Conservation (phyloP, 2,329 filamentous ascomycete genomes). For the Cladosporium sp. region DNA sequence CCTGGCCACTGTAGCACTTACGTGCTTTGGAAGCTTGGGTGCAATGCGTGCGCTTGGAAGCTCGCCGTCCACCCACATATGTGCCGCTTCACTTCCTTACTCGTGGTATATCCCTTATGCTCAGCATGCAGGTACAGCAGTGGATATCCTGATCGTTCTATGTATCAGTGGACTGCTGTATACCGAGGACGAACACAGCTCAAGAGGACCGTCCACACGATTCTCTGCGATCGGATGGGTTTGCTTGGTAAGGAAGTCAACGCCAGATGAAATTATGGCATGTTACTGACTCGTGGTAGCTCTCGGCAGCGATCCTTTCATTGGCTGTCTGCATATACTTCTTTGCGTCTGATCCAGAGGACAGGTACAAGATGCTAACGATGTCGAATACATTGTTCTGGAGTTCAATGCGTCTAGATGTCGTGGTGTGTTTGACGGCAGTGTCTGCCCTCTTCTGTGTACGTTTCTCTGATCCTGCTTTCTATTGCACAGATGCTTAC, state of each 20-base stretch:
- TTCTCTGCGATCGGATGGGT: constrained; percentile 33
- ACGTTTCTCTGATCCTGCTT: constrained; percentile 20
- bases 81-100: constrained; percentile 44
- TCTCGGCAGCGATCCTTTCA: constrained; percentile 7
- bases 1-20: constrained; percentile 41
- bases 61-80: constrained; percentile 53
- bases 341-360: constrained; percentile 41
- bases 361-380: constrained; percentile 41
- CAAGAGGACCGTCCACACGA: constrained; percentile 23
- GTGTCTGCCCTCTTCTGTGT: constrained; percentile 35
- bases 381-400: constrained; percentile 42
- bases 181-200: constrained; percentile 25
- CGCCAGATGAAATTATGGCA: not conserved
- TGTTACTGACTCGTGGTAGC: constrained; percentile 34
- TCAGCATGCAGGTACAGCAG: constrained; percentile 41
- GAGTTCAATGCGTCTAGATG: constrained; percentile 37
- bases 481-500: not conserved
- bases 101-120: constrained; percentile 40
- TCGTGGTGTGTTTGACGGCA: constrained; percentile 32
- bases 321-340: constrained; percentile 38
- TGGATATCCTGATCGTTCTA: constrained; percentile 48
- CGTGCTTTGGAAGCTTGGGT: constrained; percentile 44
- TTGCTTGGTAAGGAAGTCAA: constrained; percentile 29
- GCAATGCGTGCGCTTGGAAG: constrained; percentile 40
- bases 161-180: constrained; percentile 31